Percentiles rank a stretch among this genome's conserved stretches.
Evolutionary conservation across 2,329 filamentous ascomycete species (phyloP).

Genomic region (Microascus cirrosus): DNA sequence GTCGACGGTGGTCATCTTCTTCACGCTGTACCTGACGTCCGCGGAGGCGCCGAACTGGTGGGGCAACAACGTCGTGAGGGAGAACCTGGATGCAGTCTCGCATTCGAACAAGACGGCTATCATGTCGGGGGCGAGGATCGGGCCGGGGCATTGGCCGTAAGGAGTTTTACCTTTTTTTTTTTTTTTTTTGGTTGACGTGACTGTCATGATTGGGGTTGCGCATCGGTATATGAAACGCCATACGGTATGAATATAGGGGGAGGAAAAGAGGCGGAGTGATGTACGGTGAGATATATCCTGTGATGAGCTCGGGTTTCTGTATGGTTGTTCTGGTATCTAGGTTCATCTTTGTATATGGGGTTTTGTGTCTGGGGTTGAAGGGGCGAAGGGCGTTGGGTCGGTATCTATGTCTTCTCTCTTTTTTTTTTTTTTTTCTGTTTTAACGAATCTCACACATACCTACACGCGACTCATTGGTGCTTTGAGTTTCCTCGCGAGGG

Average conservation of each 20-base stretch:
- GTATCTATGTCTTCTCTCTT: neutral
- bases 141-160: constrained; percentile 32
- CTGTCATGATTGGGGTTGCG: neutral
- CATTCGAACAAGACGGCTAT: constrained; percentile 29
- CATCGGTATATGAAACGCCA: neutral
- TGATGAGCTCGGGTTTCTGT: neutral
- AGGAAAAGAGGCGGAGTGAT: neutral
- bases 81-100: constrained; percentile 30
- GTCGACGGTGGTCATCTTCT: constrained; percentile 58
- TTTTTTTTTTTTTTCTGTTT: neutral
- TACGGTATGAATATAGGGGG: neutral
- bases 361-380: neutral
- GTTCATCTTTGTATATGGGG: neutral
- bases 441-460: neutral
- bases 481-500: no score
- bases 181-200: neutral
- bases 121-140: constrained; percentile 34
- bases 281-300: neutral
- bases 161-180: neutral
- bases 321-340: neutral
- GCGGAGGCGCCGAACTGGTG: constrained; percentile 49
- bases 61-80: constrained; percentile 38
- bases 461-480: no score
- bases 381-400: no score
- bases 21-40: constrained; percentile 51